Percentiles rank a stretch among this genome's conserved stretches.
Evolutionary conservation across 1,139 yeast species (phyloP).

Genomic region (Blastobotrys raffinosifermentans): DNA sequence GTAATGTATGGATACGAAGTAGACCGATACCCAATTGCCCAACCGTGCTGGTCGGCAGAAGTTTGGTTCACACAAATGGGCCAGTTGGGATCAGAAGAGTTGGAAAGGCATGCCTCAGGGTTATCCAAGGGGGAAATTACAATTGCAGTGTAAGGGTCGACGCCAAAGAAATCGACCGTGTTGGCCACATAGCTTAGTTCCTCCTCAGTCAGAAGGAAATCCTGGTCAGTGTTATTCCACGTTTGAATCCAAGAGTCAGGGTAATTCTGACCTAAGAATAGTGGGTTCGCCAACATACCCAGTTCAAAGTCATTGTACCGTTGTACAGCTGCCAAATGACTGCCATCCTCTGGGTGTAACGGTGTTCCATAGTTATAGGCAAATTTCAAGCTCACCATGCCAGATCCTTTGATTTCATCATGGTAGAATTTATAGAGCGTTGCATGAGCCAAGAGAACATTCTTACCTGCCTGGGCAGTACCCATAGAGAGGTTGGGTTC

Average conservation of each 20-base stretch:
- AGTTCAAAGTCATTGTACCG: slow-evolving; percentile 3
- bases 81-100: slow-evolving; percentile 1
- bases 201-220: slow-evolving; percentile 4
- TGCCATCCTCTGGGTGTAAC: slow-evolving; percentile 1
- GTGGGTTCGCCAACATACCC: slow-evolving; percentile 5
- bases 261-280: slow-evolving; percentile 2
- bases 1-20: slow-evolving; percentile 3
- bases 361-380: slow-evolving; percentile 6
- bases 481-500: slow-evolving; percentile 23
- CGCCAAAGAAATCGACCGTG: slow-evolving; percentile 5
- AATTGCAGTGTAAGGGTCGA: slow-evolving; percentile 4
- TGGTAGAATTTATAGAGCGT: slow-evolving; percentile 23
- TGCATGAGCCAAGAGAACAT: slow-evolving; percentile 28
- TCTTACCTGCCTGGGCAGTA: slow-evolving; percentile 17
- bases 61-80: slow-evolving; percentile 2
- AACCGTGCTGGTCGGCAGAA: background rate
- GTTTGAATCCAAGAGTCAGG: slow-evolving; percentile 3
- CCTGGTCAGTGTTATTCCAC: background rate
- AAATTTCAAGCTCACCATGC: slow-evolving; percentile 4
- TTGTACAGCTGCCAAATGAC: slow-evolving; percentile 1
- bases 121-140: slow-evolving; percentile 1
- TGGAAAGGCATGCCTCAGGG: slow-evolving; percentile 3
- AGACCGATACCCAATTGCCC: slow-evolving; percentile 3
- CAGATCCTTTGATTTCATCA: slow-evolving; percentile 5
- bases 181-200: background rate